Evolutionary conservation across 306 rosid species (phyloP).

Genomic region (Cicer arietinum): DNA sequence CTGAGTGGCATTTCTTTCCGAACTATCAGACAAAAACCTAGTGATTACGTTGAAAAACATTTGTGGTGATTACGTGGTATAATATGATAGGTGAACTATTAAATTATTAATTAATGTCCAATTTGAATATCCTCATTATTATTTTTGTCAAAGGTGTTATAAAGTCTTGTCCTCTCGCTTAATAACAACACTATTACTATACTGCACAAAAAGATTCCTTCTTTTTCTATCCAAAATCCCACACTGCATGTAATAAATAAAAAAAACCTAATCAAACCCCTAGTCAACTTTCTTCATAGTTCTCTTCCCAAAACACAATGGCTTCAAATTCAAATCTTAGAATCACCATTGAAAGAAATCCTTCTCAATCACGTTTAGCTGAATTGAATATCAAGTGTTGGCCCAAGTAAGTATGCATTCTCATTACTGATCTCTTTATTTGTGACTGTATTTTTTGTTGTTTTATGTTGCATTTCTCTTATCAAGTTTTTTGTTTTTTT

Average conservation of each 20-base stretch:
- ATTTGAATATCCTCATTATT: conserved; percentile 2
- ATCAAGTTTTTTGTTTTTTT: neutral
- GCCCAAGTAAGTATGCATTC: conserved; percentile 73
- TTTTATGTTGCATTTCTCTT: neutral
- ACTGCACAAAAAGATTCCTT: conserved; percentile 48
- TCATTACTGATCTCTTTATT: neutral
- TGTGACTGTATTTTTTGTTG: neutral
- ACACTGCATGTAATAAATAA: conserved; percentile 44
- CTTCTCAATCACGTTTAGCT: conserved; percentile 73
- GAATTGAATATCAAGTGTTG: conserved; percentile 87
- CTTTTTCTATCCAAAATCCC: conserved; percentile 35
- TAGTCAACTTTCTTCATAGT: neutral
- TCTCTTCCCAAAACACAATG: conserved; percentile 48
- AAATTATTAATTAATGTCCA: conserved; percentile 14
- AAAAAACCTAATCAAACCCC: neutral
- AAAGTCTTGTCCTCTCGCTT: conserved; percentile 38
- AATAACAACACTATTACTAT: conserved; percentile 15
- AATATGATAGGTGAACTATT: conserved; percentile 44
- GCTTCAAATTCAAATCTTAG: conserved; percentile 68
- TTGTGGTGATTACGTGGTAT: conserved; percentile 40
- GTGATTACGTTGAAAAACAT: neutral
- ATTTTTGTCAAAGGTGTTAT: conserved; percentile 24
- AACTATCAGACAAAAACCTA: neutral
- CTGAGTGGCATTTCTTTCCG: too few species aligned
- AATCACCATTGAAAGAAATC: conserved; percentile 79